Conservation (phyloP, 129 eudicot species). For the Dittrichia graveolens region DNA sequence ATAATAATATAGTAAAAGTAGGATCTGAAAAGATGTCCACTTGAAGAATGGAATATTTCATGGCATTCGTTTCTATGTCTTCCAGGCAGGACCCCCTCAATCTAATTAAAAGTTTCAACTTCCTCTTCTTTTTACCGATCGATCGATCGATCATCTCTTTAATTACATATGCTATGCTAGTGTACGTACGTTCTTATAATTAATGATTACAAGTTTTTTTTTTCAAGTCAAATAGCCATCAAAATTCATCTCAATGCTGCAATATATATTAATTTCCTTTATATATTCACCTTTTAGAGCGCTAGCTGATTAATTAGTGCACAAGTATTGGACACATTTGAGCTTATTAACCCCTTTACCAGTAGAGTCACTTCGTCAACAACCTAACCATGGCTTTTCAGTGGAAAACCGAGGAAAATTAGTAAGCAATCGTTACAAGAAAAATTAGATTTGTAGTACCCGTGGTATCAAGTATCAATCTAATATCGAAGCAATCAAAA, state of each 20-base stretch:
- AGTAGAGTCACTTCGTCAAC: background rate
- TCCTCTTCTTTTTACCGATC: background rate
- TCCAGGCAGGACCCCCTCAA: conserved; percentile 28
- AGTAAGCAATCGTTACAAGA: too few relatives aligned
- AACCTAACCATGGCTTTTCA: background rate
- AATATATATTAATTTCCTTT: too few relatives aligned
- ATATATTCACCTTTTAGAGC: too few relatives aligned
- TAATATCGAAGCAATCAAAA: too few relatives aligned
- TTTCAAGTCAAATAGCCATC: background rate
- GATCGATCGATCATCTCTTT: background rate
- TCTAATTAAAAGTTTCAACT: background rate
- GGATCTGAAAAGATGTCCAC: conserved; percentile 1
- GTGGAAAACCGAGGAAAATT: too few relatives aligned
- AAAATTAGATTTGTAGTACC: too few relatives aligned
- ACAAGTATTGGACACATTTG: background rate
- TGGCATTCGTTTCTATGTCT: conserved; percentile 18
- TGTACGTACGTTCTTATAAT: background rate
- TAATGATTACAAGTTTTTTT: background rate
- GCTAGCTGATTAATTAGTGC: background rate
- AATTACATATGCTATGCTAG: background rate
- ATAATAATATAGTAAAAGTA: conserved; percentile 13
- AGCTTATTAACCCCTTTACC: background rate
- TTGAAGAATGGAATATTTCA: conserved; percentile 19
- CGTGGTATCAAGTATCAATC: too few relatives aligned
- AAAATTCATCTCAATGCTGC: background rate